A percentile compares a stretch with the other conserved stretches of the same genome.
Evolutionary conservation across 805 yeast genomes (phyloP).

Genomic region (Sporopachydermia quercuum): DNA sequence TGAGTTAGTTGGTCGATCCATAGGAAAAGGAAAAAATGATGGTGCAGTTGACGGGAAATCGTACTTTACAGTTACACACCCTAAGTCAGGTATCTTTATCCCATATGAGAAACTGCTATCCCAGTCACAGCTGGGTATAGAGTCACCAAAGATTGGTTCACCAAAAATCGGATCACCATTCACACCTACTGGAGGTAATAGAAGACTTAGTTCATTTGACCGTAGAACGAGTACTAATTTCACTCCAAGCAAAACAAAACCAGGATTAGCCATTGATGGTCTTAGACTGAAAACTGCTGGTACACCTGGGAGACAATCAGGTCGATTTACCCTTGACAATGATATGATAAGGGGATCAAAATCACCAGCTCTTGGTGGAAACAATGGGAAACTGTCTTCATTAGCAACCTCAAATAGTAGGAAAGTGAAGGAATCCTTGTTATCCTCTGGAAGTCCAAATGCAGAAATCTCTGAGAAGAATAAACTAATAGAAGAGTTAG

Average conservation of each 20-base stretch:
- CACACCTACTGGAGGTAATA: neutral
- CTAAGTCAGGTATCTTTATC: neutral
- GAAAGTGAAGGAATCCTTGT: too few species aligned
- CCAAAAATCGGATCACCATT: neutral
- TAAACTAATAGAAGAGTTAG: conserved; percentile 5
- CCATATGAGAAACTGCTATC: neutral
- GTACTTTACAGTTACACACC: neutral
- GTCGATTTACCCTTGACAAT: neutral
- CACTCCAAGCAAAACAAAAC: neutral
- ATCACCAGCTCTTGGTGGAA: too few species aligned
- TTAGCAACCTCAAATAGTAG: neutral
- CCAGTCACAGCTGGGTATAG: neutral
- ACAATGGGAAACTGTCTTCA: neutral
- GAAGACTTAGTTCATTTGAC: neutral
- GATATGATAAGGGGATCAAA: too few species aligned
- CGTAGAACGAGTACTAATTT: neutral
- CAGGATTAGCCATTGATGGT: neutral
- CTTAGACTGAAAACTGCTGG: neutral
- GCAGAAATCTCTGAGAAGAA: neutral
- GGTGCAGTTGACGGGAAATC: conserved; percentile 66
- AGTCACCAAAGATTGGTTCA: neutral
- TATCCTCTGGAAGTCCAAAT: too few species aligned
- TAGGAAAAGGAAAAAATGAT: conserved; percentile 61
- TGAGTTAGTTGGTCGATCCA: conserved; percentile 57
- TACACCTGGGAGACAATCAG: neutral